Evolutionary conservation across 2,329 filamentous ascomycete genomes (phyloP).

Genomic region (Neonectria faginata): DNA sequence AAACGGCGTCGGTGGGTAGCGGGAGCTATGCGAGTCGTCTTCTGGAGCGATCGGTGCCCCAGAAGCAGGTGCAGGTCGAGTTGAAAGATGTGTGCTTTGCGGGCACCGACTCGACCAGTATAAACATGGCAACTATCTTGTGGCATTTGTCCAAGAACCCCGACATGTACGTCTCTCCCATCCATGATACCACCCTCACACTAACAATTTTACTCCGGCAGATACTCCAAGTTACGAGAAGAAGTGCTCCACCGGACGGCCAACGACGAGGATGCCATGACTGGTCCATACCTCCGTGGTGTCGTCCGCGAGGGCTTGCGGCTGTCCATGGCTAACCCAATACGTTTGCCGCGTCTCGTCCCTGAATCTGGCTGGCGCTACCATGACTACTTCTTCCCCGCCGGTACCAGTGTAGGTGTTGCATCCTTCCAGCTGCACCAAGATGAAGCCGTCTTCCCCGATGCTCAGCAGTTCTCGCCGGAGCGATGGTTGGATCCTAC

Average conservation of each 20-base stretch:
- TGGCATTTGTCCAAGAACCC: slow-evolving; percentile 59
- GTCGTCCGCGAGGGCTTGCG: slow-evolving; percentile 63
- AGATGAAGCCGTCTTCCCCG: slow-evolving; percentile 56
- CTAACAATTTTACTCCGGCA: background rate
- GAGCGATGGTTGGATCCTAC: slow-evolving; percentile 56
- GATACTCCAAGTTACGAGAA: slow-evolving; percentile 14
- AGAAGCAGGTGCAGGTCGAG: slow-evolving; percentile 57
- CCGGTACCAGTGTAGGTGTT: slow-evolving; percentile 57
- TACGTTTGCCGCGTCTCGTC: slow-evolving; percentile 61
- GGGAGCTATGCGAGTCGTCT: slow-evolving; percentile 13
- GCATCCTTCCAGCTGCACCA: slow-evolving; percentile 60
- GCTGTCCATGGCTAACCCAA: slow-evolving; percentile 64
- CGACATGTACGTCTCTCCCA: slow-evolving; percentile 47
- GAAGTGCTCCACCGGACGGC: background rate
- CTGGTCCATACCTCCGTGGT: slow-evolving; percentile 53
- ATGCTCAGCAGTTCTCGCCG: slow-evolving; percentile 57
- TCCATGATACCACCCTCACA: background rate
- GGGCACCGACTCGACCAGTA: slow-evolving; percentile 64
- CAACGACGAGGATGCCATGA: slow-evolving; percentile 49
- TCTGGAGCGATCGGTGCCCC: background rate
- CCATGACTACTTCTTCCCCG: slow-evolving; percentile 55
- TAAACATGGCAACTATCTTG: slow-evolving; percentile 61
- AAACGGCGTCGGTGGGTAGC: slow-evolving; percentile 5
- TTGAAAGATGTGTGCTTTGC: slow-evolving; percentile 67
- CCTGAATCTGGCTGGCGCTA: slow-evolving; percentile 44